A percentile compares a stretch with the other conserved stretches of the same genome.
These are phyloP conservation scores for Drechslerella dactyloides DNA, from an alignment of 2,329 filamentous ascomycete species.

Conservation along the genomic window DNA sequence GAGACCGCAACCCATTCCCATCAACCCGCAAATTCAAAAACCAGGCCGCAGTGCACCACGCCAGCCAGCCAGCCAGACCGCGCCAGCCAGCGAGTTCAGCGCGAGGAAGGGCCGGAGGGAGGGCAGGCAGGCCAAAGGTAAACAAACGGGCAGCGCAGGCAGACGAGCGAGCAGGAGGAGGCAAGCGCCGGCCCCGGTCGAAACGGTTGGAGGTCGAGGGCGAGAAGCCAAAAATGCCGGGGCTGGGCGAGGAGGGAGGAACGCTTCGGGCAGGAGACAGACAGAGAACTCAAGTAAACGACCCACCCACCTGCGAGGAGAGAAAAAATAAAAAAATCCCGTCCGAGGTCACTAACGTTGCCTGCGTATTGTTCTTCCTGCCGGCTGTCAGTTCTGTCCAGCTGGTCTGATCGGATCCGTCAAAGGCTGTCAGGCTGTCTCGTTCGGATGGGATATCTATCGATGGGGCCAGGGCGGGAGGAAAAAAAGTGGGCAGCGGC, in stretches of 20 bases:
- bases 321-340: neutral
- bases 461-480: neutral
- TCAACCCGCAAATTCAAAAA: too few species aligned
- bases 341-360: too few species aligned
- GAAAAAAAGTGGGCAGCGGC: neutral
- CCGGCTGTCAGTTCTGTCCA: too few species aligned
- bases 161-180: too few species aligned
- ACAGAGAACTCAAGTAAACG: neutral
- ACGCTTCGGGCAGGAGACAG: neutral
- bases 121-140: constrained; percentile 7
- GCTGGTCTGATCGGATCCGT: too few species aligned
- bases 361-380: too few species aligned
- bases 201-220: neutral
- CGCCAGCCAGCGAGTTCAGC: too few species aligned
- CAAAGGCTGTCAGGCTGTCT: too few species aligned
- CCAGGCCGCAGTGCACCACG: too few species aligned
- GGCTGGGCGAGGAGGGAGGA: constrained; percentile 21
- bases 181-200: constrained; percentile 14
- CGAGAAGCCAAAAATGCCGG: constrained; percentile 14
- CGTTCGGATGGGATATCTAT: too few species aligned
- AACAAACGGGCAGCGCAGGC: constrained; percentile 1
- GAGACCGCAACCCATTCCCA: neutral
- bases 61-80: too few species aligned
- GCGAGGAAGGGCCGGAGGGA: too few species aligned
- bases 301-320: neutral